phyloP scores from a whole-genome alignment of 495 filamentous ascomycete genomes.

The Xanthoparmelia taractica region DNA sequence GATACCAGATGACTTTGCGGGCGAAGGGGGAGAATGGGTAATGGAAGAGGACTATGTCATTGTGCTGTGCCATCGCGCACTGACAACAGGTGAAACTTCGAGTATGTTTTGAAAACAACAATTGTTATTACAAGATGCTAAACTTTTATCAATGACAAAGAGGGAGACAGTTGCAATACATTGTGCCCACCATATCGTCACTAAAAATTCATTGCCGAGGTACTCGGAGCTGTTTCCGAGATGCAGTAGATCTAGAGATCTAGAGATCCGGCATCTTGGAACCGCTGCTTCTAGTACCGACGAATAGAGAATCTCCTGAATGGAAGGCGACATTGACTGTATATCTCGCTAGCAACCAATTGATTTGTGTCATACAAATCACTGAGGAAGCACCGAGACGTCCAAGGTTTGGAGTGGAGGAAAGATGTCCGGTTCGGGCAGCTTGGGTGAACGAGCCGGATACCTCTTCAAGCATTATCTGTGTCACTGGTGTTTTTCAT shows the following conservation, averaged over 20 bases:
- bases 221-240: neutral
- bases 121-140: neutral
- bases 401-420: neutral
- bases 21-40: conserved; percentile 54
- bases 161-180: neutral
- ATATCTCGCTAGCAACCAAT: neutral
- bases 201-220: neutral
- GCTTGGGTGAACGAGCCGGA: neutral
- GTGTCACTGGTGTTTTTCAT: conserved; percentile 18
- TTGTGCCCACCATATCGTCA: neutral
- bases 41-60: conserved; percentile 47
- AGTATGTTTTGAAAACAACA: neutral
- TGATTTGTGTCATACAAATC: neutral
- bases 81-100: neutral
- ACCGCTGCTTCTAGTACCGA: neutral
- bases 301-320: neutral
- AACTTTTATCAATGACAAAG: neutral
- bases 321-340: neutral
- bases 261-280: neutral
- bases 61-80: conserved; percentile 27
- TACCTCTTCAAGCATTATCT: neutral
- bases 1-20: conserved; percentile 48
- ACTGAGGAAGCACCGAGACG: neutral
- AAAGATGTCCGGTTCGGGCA: neutral
- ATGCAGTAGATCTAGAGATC: neutral